phyloP scores from a whole-genome alignment of 768 basidiomycete genomes.

The Sistotremastrum niveocremeum region DNA sequence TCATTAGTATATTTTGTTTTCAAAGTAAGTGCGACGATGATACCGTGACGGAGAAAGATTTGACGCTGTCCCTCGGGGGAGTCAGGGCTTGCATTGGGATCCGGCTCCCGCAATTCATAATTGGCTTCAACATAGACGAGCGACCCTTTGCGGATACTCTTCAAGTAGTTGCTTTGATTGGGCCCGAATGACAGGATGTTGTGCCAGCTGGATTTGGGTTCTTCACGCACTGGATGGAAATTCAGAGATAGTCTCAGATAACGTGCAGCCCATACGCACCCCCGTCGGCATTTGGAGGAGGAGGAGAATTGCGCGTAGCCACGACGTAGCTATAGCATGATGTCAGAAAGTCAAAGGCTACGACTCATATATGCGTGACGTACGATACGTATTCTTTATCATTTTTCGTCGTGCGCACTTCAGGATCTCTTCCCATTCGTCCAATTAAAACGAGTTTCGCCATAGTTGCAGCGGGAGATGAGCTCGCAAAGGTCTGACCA shows the following conservation, averaged over 20 bases:
- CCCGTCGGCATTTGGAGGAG: constrained; percentile 45
- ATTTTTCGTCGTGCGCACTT: constrained; percentile 49
- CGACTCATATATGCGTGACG: constrained; percentile 15
- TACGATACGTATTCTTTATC: constrained; percentile 72
- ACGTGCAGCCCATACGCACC: constrained; percentile 26
- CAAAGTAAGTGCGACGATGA: neutral
- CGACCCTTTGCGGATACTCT: constrained; percentile 51
- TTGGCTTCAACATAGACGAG: constrained; percentile 72
- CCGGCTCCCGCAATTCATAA: constrained; percentile 65
- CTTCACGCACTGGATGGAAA: constrained; percentile 32
- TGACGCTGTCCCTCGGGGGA: constrained; percentile 66
- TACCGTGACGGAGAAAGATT: constrained; percentile 73
- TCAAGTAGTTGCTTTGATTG: constrained; percentile 46
- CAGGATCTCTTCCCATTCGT: constrained; percentile 56
- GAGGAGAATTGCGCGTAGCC: constrained; percentile 54
- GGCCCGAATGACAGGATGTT: constrained; percentile 61
- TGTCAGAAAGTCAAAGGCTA: neutral
- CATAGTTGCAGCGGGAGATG: constrained; percentile 43
- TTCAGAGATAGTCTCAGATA: neutral
- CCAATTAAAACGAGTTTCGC: constrained; percentile 72
- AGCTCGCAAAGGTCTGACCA: constrained; percentile 20
- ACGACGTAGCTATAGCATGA: constrained; percentile 52
- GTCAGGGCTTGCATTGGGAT: constrained; percentile 46
- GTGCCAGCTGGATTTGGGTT: constrained; percentile 57
- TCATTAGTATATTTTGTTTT: constrained; percentile 2